Conservation (phyloP, 805 yeast species). For the Yarrowia sp. region DNA sequence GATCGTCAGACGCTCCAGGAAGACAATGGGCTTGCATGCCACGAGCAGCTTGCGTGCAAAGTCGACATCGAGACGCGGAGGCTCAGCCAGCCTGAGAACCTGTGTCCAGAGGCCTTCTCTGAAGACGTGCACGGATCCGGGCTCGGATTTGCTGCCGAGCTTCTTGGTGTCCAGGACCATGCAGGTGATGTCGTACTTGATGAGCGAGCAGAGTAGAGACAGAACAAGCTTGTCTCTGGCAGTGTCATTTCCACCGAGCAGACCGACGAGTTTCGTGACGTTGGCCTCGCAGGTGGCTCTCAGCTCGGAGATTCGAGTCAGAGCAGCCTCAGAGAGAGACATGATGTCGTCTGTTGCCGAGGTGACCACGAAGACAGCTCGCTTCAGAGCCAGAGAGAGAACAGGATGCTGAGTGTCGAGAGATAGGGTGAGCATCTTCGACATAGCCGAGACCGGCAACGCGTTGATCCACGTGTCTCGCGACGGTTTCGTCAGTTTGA, state of each 20-base stretch:
- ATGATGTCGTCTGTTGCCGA: neutral
- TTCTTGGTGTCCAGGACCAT: conserved; percentile 12
- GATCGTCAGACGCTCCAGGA: neutral
- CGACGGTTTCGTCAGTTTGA: neutral
- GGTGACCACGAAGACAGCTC: neutral
- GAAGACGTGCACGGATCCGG: conserved; percentile 1
- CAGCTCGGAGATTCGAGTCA: neutral
- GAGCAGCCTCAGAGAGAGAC: neutral
- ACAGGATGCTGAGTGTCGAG: neutral
- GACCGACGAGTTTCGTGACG: neutral
- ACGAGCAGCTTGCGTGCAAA: neutral
- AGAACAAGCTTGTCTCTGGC: neutral
- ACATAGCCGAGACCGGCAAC: neutral
- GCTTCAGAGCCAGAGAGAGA: neutral
- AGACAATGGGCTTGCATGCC: neutral
- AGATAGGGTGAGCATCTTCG: neutral
- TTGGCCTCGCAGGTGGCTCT: conserved; percentile 8
- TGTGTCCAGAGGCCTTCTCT: neutral
- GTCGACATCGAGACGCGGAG: conserved; percentile 3
- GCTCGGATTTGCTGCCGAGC: conserved; percentile 2
- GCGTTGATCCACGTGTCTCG: conserved; percentile 6
- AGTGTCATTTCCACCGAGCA: neutral
- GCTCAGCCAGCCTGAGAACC: conserved; percentile 5
- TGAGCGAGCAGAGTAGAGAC: neutral
- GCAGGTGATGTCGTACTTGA: conserved; percentile 9